Evolutionary conservation across 768 basidiomycete genomes (phyloP), one percentile per base, ranked within the genome.

Genomic region (Lentinula edodes): DNA sequence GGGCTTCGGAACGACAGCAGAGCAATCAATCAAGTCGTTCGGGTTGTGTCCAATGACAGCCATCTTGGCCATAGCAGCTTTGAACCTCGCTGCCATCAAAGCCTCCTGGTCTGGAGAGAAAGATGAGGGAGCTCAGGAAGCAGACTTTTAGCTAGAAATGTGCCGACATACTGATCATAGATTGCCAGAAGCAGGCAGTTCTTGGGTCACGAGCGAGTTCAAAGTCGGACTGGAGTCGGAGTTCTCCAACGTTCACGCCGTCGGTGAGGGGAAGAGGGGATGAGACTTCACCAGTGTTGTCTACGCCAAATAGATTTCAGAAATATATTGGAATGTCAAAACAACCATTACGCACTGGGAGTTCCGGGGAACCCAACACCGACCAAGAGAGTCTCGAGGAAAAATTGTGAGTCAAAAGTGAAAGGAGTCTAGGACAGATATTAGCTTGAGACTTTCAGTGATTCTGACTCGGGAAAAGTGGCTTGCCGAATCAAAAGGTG

Each of bases 151-250:
- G 5, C 15, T 15, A 5, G 7, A 34, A 20, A 23, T 20, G 2
- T 12, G 16, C 23, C 12, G 16, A 55, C 66, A 60, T 58, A 72
- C 72, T 60, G 39, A 77, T 68, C 65, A 73, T 72, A 3, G 70
- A 68, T 62, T 79, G 78, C 77, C 78, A 79, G 57, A 68, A 61
- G 67, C 78, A 78, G 13, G 78, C 75, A 18, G 77, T 78, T 38
- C 70, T 60, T 2, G 62, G 32, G 54, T 73, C 68, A 13, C 70
- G 69, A 20, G 71, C 69, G 16, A 73, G 34, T 3, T 52, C 61
- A 32, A 59, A 60, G 60, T 74, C 73, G 6, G 72, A 72, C 52
- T 72, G 70, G 12, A 74, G 64, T 35, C 72, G 71, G 53, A 73
- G 66, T 58, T 74, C 73, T 3, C 72, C 70, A 7, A 61, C 63